Conservation (phyloP, 805 yeast species). For the Candida insectorum region DNA sequence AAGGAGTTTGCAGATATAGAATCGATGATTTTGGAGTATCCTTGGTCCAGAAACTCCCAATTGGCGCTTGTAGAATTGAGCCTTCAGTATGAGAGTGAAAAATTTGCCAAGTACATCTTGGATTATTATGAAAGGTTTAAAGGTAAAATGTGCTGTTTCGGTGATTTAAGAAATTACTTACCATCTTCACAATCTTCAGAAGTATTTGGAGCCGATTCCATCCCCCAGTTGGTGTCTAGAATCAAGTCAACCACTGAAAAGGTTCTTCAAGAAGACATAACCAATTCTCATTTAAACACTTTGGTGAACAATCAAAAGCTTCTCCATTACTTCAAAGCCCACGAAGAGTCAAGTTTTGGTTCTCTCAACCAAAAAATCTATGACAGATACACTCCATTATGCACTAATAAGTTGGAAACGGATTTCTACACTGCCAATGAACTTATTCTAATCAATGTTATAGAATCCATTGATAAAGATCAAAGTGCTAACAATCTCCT, state of each 20-base stretch:
- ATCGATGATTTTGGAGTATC: conserved; percentile 7
- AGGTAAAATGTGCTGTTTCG: conserved; percentile 60
- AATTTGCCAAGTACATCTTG: conserved; percentile 23
- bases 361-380: conserved; percentile 17
- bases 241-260: not conserved
- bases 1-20: conserved; percentile 28
- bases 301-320: conserved; percentile 50
- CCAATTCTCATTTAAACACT: conserved; percentile 15
- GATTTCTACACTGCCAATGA: conserved; percentile 75
- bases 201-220: conserved; percentile 3
- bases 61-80: conserved; percentile 26
- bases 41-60: conserved; percentile 23
- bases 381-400: conserved; percentile 17
- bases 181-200: no score
- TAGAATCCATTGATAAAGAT: conserved; percentile 17
- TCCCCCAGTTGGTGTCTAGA: no score
- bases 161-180: conserved; percentile 48
- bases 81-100: conserved; percentile 16
- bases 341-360: conserved; percentile 8
- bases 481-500: conserved; percentile 17
- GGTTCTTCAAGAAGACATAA: conserved; percentile 1
- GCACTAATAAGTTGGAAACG: conserved; percentile 14
- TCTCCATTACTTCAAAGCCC: conserved; percentile 21
- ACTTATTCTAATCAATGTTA: conserved; percentile 54
- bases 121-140: conserved; percentile 46